Evolutionary conservation across 108 stramenopile species (phyloP), one percentile per base, ranked within the genome.

Genomic region (Cyclotella choctawhatcheeana): DNA sequence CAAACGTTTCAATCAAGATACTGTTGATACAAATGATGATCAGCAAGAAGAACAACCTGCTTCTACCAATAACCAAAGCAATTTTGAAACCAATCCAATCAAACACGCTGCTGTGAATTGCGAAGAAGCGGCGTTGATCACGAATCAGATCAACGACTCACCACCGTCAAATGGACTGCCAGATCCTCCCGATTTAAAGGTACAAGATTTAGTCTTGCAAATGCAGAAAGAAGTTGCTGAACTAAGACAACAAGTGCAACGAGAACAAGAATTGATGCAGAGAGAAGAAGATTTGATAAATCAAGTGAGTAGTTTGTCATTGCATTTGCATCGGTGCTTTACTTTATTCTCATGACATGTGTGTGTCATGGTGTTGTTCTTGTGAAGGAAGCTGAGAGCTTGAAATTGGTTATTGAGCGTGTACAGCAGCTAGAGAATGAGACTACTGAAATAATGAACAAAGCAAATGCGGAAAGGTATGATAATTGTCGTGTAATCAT

Each of bases 341-440:
- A n/a, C 24, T 22, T 5, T 31, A 21, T 33, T 3, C 37, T 56
- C 18, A 16, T 43, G 29, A 29, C 3, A 26, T 25, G 7, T 30
- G 27, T 26, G 7, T 1, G 0, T 16, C 22, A 62, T 44, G 18
- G 8, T 62, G 40, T 62, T 48, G 4, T 6, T 53, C 4, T n/a
- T n/a, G n/a, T n/a, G n/a, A 37, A 77, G 63, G 76, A 64, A 31
- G 40, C 76, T 17, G 68, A 64, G 35, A 59, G 21, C 3, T 58
- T 77, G 40, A 69, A 33, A 51, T 64, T 26, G 18, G 58, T 77
- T 12, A 64, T 77, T 26, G 18, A 44, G 32, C 55, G 64, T 58
- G 63, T 77, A 22, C 62, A 77, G 45, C 40, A 63, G 30, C 40
- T 77, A 20, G 47, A 69, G 25, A 17, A 55, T 14, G 69, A 69